A percentile compares a stretch with the other conserved stretches of the same genome.
These are phyloP conservation scores for Onygenales sp. DNA, from an alignment of 2,329 filamentous ascomycete genomes.

Conservation along the genomic window DNA sequence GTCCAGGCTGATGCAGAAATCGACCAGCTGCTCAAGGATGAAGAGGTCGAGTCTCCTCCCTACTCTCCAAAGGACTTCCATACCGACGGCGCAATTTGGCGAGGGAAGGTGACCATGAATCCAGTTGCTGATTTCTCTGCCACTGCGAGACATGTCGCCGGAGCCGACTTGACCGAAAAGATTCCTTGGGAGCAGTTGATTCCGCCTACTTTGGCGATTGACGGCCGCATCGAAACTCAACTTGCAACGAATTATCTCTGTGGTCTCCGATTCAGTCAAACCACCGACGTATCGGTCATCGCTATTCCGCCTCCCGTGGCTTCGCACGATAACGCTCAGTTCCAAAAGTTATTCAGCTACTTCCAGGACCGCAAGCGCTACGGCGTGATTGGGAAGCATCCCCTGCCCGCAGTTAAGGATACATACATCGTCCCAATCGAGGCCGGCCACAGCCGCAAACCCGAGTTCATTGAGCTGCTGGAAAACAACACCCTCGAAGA, in stretches of 20 bases:
- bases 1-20: constrained; percentile 70
- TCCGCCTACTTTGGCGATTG: constrained; percentile 54
- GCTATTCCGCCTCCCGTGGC: constrained; percentile 57
- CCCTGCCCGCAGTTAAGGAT: constrained; percentile 67
- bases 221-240: constrained; percentile 63
- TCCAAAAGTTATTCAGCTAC: constrained; percentile 75
- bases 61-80: constrained; percentile 72
- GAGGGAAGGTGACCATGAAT: constrained; percentile 66
- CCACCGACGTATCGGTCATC: constrained; percentile 76
- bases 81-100: constrained; percentile 67
- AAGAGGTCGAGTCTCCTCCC: constrained; percentile 70
- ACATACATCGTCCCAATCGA: constrained; percentile 85
- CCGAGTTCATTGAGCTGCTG: constrained; percentile 83
- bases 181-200: constrained; percentile 69
- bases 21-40: constrained; percentile 74
- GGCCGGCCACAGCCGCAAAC: constrained; percentile 56
- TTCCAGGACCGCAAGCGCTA: constrained; percentile 75
- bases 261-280: constrained; percentile 68
- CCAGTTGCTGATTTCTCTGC: constrained; percentile 66
- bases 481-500: constrained; percentile 71
- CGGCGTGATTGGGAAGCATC: constrained; percentile 74
- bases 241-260: constrained; percentile 88
- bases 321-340: constrained; percentile 49
- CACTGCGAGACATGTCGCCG: constrained; percentile 73
- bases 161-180: constrained; percentile 61